phyloP scores from a whole-genome alignment of 148 eudicot genomes.

The Mesembryanthemum crystallinum region DNA sequence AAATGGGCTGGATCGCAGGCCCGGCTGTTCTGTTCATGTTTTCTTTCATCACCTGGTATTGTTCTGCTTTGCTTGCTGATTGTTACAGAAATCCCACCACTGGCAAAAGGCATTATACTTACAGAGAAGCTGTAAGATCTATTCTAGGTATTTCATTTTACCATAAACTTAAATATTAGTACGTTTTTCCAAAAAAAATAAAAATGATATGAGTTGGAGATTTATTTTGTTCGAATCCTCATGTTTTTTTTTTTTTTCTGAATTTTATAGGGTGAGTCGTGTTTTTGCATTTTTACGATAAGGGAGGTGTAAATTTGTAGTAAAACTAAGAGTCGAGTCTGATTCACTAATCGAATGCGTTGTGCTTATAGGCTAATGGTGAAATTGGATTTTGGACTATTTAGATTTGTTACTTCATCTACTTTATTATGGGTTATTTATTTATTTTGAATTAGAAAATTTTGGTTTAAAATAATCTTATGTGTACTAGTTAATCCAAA shows the following conservation, averaged over 20 bases:
- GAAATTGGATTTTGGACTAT: neutral
- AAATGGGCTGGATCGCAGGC: slow-evolving; percentile 68
- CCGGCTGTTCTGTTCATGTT: slow-evolving; percentile 36
- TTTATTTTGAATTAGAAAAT: too few relatives aligned
- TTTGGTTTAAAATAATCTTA: neutral
- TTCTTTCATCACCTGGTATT: slow-evolving; percentile 41
- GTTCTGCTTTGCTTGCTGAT: slow-evolving; percentile 54
- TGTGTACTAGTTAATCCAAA: too few relatives aligned
- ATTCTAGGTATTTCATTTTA: slow-evolving; percentile 40
- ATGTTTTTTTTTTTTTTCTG: too few relatives aligned
- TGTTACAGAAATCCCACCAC: slow-evolving; percentile 38
- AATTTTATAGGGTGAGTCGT: too few relatives aligned
- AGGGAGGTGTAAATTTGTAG: too few relatives aligned
- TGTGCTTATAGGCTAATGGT: neutral
- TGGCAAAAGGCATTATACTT: slow-evolving; percentile 46
- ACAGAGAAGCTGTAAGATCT: slow-evolving; percentile 43
- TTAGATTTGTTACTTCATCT: neutral
- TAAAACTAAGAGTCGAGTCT: too few relatives aligned
- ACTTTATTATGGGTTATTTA: neutral
- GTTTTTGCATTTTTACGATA: too few relatives aligned
- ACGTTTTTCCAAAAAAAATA: too few relatives aligned
- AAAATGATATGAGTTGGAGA: too few relatives aligned
- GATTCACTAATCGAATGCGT: too few relatives aligned
- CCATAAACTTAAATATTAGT: too few relatives aligned
- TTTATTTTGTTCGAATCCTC: too few relatives aligned